Conservation (phyloP, 768 basidiomycete genomes). For the Amanita fuliginea region DNA sequence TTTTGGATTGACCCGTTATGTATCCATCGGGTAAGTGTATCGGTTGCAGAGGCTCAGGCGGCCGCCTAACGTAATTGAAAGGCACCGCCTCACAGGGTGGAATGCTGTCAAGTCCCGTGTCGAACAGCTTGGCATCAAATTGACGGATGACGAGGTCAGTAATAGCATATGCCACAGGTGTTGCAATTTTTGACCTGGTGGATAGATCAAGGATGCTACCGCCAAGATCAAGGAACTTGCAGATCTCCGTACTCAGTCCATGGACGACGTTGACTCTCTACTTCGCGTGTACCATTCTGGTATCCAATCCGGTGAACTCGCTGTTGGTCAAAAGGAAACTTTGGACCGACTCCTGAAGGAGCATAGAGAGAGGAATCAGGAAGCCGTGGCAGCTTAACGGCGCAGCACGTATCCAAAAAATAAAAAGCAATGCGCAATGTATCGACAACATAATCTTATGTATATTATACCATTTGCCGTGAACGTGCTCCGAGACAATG, state of each 20-base stretch:
- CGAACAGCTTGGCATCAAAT: slow-evolving; percentile 84
- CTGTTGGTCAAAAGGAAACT: slow-evolving; percentile 87
- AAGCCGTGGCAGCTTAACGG: slow-evolving; percentile 8
- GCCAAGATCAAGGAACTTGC: slow-evolving; percentile 99
- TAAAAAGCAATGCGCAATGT: not conserved
- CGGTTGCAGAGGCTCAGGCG: not conserved
- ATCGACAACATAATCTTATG: slow-evolving; percentile 2
- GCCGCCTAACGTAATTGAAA: slow-evolving; percentile 15
- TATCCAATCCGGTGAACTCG: slow-evolving; percentile 85
- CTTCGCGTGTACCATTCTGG: slow-evolving; percentile 93
- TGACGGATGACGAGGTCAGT: slow-evolving; percentile 81
- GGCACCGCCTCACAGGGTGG: slow-evolving; percentile 96
- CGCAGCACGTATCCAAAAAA: not conserved
- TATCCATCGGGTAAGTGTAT: slow-evolving; percentile 76
- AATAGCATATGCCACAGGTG: not conserved
- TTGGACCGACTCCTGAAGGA: slow-evolving; percentile 77
- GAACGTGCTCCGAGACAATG: not conserved
- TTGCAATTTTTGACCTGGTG: not conserved
- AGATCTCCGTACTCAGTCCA: slow-evolving; percentile 94
- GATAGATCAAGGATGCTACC: slow-evolving; percentile 92
- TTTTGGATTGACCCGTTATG: slow-evolving; percentile 95
- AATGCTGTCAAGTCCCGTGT: slow-evolving; percentile 99
- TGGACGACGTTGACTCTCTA: slow-evolving; percentile 98
- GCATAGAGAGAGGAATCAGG: slow-evolving; percentile 40
- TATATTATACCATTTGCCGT: not conserved